A percentile compares a stretch with the other conserved stretches of the same genome.
phyloP scores from a whole-genome alignment of 2,329 filamentous ascomycete genomes.

The Colletotrichum truncatum region DNA sequence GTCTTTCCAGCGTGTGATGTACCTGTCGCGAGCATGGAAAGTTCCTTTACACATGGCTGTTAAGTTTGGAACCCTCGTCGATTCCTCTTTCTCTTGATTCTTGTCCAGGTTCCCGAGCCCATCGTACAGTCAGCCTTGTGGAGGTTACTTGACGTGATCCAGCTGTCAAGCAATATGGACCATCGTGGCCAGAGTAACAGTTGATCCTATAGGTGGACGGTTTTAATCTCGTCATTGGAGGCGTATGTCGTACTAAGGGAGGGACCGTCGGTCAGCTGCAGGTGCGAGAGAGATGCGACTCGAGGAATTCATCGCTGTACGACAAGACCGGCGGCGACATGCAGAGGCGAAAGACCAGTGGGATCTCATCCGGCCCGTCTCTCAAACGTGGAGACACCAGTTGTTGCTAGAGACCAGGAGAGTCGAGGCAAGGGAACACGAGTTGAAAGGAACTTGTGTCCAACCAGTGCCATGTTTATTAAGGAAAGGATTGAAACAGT shows the following conservation, averaged over 20 bases:
- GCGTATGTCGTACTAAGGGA: neutral
- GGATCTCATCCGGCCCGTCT: conserved; percentile 16
- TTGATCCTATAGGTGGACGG: neutral
- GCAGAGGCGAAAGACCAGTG: conserved; percentile 14
- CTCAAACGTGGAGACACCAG: conserved; percentile 13
- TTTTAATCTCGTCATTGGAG: conserved; percentile 4
- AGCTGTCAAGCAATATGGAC: conserved; percentile 13
- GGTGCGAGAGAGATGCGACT: conserved; percentile 15
- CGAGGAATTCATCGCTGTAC: conserved; percentile 19
- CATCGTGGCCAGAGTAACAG: neutral
- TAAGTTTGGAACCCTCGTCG: conserved; percentile 12
- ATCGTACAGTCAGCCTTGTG: conserved; percentile 27
- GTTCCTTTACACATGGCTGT: conserved; percentile 1
- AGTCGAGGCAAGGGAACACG: neutral
- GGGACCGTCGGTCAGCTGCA: conserved; percentile 19
- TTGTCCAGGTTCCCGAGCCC: neutral
- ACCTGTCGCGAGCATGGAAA: conserved; percentile 17
- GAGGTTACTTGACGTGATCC: neutral
- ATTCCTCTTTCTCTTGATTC: neutral
- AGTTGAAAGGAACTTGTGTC: neutral
- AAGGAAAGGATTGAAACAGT: neutral
- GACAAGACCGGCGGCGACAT: conserved; percentile 25
- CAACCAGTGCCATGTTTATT: neutral
- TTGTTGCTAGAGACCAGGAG: neutral
- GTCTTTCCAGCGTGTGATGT: conserved; percentile 9